Base-by-base conservation (phyloP, 768 basidiomycete genomes). In the Lactifluus rugatus region DNA sequence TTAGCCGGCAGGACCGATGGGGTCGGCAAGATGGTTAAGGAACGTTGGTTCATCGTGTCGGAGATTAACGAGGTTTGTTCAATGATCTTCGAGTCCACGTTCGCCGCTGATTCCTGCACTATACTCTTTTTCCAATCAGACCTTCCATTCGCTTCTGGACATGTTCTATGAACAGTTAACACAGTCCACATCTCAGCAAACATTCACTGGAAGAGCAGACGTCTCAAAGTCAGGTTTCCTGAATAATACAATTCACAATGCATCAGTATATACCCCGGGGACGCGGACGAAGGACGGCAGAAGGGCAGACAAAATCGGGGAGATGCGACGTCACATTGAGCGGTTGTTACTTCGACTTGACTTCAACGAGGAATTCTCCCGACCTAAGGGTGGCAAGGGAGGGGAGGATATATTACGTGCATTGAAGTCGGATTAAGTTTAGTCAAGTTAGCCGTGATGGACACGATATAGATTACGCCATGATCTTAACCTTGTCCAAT, bases 151-250 rank as follows among this genome's bases (percentile, higher is more conserved):
- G 8, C 75, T 84, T 2, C 70, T 95, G 4, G 80, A 83, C 54
- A 78, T 81, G 17, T 93, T 95, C 68, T 93, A 92, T 67, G 86
- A 88, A 58, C 83, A 88, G 55, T 72, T 95, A 19, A 82, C 89
- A 6, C 71, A 78, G 48, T 87, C 86, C 9, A 89, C 87, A 0
- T 86, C 85, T 8, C 87, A 85, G 53, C 87, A 88, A 63, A 81
- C 84, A 2, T 81, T 86, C 62, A 74, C 78, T 16, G 74, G 74
- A 19, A 72, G 78, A n/a, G 72, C 77, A 2, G 88, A 90, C 58
- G 80, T 78, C 42, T 89, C 90, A 26, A 87, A 83, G 64, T 89
- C 88, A 14, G 74, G 81, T 48, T 68, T 82, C 31, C 70, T 84
- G 69, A 87, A 82, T 66, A 71, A 73, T 64, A 71, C 85, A 72